phyloP scores from a whole-genome alignment of 176 grass and related monocot genomes.

The Zoysia pacifica region DNA sequence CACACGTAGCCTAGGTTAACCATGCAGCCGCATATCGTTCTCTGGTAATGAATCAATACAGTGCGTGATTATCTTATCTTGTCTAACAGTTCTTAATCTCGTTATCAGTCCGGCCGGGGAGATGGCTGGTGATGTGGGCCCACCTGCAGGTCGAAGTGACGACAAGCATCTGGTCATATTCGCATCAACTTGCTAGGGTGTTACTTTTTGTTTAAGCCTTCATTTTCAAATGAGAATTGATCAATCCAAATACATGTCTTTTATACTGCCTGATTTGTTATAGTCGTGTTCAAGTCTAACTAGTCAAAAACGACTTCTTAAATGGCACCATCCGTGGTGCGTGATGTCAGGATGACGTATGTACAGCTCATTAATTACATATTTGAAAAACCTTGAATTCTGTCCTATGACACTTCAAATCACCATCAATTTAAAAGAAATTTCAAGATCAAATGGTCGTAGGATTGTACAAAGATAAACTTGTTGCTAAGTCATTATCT shows the following conservation, averaged over 20 bases:
- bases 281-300: conserved; percentile 49
- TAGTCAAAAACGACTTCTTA: conserved; percentile 40
- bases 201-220: conserved; percentile 27
- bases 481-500: conserved; percentile 24
- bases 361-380: not conserved
- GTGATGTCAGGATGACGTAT: conserved; percentile 34
- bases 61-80: too few relatives aligned
- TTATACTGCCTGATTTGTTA: too few relatives aligned
- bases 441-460: conserved; percentile 26
- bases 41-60: too few relatives aligned
- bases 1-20: too few relatives aligned
- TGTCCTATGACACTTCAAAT: not conserved
- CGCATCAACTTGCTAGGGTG: conserved; percentile 27
- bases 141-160: conserved; percentile 54
- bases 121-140: conserved; percentile 96
- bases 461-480: conserved; percentile 18
- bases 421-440: conserved; percentile 30
- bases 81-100: too few relatives aligned
- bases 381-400: not conserved
- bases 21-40: too few relatives aligned
- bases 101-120: conserved; percentile 92
- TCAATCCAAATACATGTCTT: not conserved
- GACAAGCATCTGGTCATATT: conserved; percentile 13
- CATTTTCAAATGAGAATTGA: conserved; percentile 37
- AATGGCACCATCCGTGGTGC: not conserved